Percentiles rank a stretch among this genome's conserved stretches.
Conservation (phyloP, 2,329 filamentous ascomycete species). For the Nothopassalora personata region DNA sequence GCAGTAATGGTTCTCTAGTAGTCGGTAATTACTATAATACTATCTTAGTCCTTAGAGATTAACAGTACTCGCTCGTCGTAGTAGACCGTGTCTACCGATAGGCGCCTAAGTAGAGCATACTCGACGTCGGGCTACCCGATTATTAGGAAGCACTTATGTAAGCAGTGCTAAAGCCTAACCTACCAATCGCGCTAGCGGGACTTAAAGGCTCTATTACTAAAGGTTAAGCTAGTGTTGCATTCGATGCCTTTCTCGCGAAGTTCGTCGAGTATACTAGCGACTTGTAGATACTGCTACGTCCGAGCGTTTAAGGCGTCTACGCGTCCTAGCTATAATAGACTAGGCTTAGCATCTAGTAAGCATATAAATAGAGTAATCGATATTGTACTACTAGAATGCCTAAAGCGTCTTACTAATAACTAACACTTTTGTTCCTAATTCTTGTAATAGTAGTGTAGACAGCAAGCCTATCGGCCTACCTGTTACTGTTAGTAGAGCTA, state of each 20-base stretch:
- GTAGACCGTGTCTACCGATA: conserved; percentile 1
- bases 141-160: conserved; percentile 10
- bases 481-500: too few relatives aligned
- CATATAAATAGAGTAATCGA: too few relatives aligned
- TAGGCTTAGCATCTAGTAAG: conserved; percentile 2
- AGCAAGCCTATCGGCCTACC: conserved; percentile 5
- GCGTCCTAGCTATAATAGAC: conserved; percentile 3
- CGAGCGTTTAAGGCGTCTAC: conserved; percentile 9
- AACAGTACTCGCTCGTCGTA: conserved; percentile 5
- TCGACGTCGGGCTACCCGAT: conserved; percentile 11
- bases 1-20: conserved; percentile 3
- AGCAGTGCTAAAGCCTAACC: conserved; percentile 8
- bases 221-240: conserved; percentile 11
- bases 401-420: background rate
- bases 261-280: conserved; percentile 4
- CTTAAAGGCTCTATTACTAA: conserved; percentile 5
- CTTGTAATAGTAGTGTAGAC: conserved; percentile 1
- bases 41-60: conserved; percentile 4
- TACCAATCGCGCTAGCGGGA: conserved; percentile 7
- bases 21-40: conserved; percentile 4
- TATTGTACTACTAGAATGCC: too few relatives aligned
- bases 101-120: background rate
- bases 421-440: conserved; percentile 1
- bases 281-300: conserved; percentile 9
- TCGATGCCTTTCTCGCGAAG: conserved; percentile 7